Percentiles rank a stretch among this genome's conserved stretches.
Conservation (phyloP, 257 asterid species). For the Jaltomata sinuosa region DNA sequence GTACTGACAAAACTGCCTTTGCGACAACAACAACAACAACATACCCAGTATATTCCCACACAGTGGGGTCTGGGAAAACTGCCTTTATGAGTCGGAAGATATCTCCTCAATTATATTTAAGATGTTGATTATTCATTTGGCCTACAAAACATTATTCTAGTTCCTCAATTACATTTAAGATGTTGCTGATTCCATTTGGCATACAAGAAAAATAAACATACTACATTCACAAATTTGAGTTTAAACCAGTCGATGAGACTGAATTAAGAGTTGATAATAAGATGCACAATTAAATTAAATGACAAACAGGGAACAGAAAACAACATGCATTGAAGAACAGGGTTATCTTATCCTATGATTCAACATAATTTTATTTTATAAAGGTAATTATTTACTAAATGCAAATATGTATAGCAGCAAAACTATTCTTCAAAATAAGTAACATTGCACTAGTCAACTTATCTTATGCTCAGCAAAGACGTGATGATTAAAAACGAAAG, state of each 20-base stretch:
- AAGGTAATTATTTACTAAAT: background rate
- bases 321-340: background rate
- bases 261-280: background rate
- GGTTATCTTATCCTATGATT: background rate
- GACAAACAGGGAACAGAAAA: background rate
- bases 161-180: background rate
- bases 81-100: background rate
- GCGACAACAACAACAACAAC: no score
- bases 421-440: background rate
- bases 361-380: background rate
- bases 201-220: background rate
- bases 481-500: background rate
- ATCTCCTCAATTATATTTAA: background rate
- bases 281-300: background rate
- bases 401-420: background rate
- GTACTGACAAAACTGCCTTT: background rate
- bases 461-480: background rate
- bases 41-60: no score
- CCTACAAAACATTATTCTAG: background rate
- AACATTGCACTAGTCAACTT: background rate
- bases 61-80: no score
- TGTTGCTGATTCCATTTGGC: background rate
- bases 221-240: background rate
- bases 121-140: background rate
- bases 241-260: background rate